phyloP scores from a whole-genome alignment of 78 protist species.

The Creolimax fragrantissima region DNA sequence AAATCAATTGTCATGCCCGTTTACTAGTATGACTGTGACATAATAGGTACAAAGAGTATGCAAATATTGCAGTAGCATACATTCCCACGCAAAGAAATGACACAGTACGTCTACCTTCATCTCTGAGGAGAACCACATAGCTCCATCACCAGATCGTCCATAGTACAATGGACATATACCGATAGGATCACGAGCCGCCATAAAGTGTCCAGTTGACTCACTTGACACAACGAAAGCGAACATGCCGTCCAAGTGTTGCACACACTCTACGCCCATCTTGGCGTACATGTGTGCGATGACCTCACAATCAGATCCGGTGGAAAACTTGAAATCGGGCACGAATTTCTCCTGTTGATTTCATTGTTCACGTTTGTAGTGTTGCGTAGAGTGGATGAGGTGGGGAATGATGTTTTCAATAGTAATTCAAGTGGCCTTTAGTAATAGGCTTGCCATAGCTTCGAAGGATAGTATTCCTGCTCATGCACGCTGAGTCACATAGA shows the following conservation, averaged over 20 bases:
- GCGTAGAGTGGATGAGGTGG: not conserved
- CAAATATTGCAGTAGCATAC: no score
- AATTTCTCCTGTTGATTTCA: constrained; percentile 6
- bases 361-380: no score
- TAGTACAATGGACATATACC: constrained; percentile 74
- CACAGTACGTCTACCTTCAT: constrained; percentile 52
- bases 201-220: not conserved
- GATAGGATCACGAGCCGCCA: constrained; percentile 83
- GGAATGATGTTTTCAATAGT: no score
- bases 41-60: no score
- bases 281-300: constrained; percentile 56
- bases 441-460: no score
- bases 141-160: constrained; percentile 61
- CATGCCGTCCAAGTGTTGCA: constrained; percentile 53
- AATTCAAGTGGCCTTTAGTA: no score
- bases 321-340: constrained; percentile 33
- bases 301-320: constrained; percentile 72
- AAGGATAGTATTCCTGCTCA: no score
- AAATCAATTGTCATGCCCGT: no score
- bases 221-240: constrained; percentile 69
- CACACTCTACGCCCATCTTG: constrained; percentile 43
- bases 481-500: no score
- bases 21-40: no score
- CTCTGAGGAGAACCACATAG: constrained; percentile 69
- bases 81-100: no score